Evolutionary conservation across 2,329 filamentous ascomycete genomes (phyloP), one percentile per base, ranked within the genome.

Genomic region (Phaeosphaeriaceae sp.): DNA sequence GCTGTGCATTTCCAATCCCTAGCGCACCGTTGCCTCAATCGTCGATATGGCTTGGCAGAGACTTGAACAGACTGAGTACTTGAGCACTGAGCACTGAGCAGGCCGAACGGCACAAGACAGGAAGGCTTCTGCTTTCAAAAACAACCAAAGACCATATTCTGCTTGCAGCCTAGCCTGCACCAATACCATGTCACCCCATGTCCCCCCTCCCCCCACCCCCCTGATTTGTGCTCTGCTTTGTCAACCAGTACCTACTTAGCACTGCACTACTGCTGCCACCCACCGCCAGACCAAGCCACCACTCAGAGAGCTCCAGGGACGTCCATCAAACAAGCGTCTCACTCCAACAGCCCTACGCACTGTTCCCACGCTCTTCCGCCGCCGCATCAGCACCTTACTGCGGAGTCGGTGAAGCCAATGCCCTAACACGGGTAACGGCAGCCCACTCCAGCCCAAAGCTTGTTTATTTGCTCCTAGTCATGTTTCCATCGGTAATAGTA

Each of bases 341-440:
- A 62, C 53, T 45, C 48, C 51, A 60, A 29, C 57, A 60, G 63
- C 63, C 63, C 60, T 66, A 66, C 56, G 61, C 63, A 66, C 52
- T 52, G 51, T 53, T 56, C 52, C 54, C 57, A 63, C 54, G 51
- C 56, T 56, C 55, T 57, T 50, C 63, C 58, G 60, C 55, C 45
- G 60, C 60, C 57, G 56, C 62, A 64, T 66, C 63, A 66, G 59
- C 63, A 66, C 61, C 57, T 61, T 66, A 59, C 54, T 63, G 53
- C 56, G 48, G 42, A 54, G 57, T 63, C 56, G 57, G 59, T 64
- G 61, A 58, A 42, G 38, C 42, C 50, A 52, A 33, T 46, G 26
- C 53, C 56, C 50, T 43, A 38, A 52, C 30, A 45, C 52, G 53
- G 49, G 50, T 54, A 52, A 47, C 36, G 48, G 37, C 48, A 52